These are phyloP conservation scores for Cinchona pubescens DNA, from an alignment of 257 asterid species.

Conservation along the genomic window DNA sequence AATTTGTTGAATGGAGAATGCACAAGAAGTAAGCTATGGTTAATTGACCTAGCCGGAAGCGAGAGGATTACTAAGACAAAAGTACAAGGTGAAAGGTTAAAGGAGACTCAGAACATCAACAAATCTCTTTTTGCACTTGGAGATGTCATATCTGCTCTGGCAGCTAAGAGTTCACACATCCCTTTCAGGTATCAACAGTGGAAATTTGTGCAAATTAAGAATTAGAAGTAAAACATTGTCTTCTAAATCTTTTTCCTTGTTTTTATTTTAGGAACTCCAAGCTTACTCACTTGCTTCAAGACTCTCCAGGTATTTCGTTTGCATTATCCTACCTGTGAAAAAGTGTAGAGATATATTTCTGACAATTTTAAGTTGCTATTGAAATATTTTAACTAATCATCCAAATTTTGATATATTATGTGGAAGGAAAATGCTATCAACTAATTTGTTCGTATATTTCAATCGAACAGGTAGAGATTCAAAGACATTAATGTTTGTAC, in stretches of 20 bases:
- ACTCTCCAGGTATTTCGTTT: too few relatives aligned
- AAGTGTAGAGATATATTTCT: neutral
- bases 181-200: constrained; percentile 64
- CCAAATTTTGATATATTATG: neutral
- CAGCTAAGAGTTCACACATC: constrained; percentile 77
- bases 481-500: too few relatives aligned
- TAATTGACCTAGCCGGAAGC: too few relatives aligned
- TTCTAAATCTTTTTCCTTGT: constrained; percentile 22
- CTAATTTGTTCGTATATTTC: neutral
- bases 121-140: too few relatives aligned
- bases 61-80: too few relatives aligned
- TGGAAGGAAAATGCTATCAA: neutral
- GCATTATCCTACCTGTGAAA: too few relatives aligned
- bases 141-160: constrained; percentile 91
- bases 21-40: too few relatives aligned
- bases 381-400: neutral
- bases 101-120: too few relatives aligned
- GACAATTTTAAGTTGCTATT: constrained; percentile 1
- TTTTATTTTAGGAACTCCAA: too few relatives aligned
- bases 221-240: neutral
- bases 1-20: too few relatives aligned
- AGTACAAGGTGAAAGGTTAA: too few relatives aligned
- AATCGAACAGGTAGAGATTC: constrained; percentile 73
- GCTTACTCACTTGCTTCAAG: too few relatives aligned
- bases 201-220: neutral